Base-by-base conservation (phyloP, 2,329 filamentous ascomycete genomes). In the Akanthomyces muscarius region DNA sequence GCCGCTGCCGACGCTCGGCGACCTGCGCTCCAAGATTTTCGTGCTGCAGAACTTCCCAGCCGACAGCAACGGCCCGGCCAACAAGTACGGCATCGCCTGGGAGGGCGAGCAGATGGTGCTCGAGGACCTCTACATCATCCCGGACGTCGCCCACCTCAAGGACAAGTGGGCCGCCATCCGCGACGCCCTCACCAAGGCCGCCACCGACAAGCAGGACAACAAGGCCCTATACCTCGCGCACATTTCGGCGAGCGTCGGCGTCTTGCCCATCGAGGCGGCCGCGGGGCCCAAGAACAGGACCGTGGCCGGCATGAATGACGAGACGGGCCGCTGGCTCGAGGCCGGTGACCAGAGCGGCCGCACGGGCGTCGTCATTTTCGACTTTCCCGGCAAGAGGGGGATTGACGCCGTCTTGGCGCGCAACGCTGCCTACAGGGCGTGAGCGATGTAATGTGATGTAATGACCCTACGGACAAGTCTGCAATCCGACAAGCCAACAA, bases 261-360 rank as follows among this genome's bases (percentile, higher is more conserved):
- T 83, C 11, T 65, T 79, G 64, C 81, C 81, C 44, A 80, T 83
- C 57, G 78, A 80, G 67, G 81, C 79, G 1, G 80, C 80, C 13
- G 80, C 80, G 0, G 80, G 81, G 0, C 75, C 78, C n/a, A 67
- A 68, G 59, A 77, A 80, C 66, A 70, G 71, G 48, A 73, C 73
- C 18, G 71, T 80, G 4, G 67, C 68, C n/a, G 80, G 80, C 33
- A 80, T 82, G 73, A 83, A 83, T 62, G 80, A 82, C 66, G 75
- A 76, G 71, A 81, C 79, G 41, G 79, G 79, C 38, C 70, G 71
- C 65, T 82, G 77, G 76, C 71, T 81, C 44, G 69, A 71, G 38
- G 62, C 67, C 6, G 67, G 66, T 10, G 62, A 67, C 5, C 70
- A 68, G 4, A 70, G 68, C 4, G 71, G 71, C 10, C 71, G 76